Conservation (phyloP, 441 rosid species). For the Eugenia klotzschiana region DNA sequence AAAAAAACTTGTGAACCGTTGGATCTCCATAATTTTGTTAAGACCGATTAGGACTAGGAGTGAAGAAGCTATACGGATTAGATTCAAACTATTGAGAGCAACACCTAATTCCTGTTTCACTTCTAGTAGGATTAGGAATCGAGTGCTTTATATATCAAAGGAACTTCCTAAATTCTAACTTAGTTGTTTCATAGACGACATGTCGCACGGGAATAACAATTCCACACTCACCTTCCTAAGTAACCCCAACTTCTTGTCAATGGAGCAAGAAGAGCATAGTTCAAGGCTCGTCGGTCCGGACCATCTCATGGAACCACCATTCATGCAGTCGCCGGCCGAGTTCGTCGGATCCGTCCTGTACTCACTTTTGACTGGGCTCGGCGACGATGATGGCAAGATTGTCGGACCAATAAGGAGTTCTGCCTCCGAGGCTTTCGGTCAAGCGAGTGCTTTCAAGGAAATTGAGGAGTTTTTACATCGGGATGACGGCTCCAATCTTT, state of each 20-base stretch:
- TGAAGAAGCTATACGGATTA: too few species aligned
- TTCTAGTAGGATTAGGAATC: background rate
- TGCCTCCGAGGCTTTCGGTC: too few species aligned
- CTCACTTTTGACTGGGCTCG: background rate
- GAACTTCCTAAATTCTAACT: background rate
- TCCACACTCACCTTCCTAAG: too few species aligned
- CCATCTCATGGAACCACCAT: background rate
- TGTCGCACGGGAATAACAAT: background rate
- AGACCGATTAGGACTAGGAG: too few species aligned
- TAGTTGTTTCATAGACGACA: rapidly evolving
- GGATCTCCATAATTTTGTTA: too few species aligned
- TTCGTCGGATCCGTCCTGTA: background rate
- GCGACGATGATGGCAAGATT: background rate
- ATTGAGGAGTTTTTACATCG: too few species aligned
- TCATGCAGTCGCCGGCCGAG: rapidly evolving
- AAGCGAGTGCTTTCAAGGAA: too few species aligned
- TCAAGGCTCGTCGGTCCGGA: background rate
- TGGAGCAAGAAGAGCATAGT: background rate
- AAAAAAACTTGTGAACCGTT: too few species aligned
- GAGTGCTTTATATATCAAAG: background rate
- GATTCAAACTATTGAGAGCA: background rate
- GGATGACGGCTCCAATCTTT: too few species aligned
- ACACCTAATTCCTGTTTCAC: background rate
- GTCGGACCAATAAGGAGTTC: too few species aligned
- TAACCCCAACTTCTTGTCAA: background rate